These are phyloP conservation scores for Cucumis cinereus DNA, from an alignment of 306 rosid genomes.

Conservation along the genomic window DNA sequence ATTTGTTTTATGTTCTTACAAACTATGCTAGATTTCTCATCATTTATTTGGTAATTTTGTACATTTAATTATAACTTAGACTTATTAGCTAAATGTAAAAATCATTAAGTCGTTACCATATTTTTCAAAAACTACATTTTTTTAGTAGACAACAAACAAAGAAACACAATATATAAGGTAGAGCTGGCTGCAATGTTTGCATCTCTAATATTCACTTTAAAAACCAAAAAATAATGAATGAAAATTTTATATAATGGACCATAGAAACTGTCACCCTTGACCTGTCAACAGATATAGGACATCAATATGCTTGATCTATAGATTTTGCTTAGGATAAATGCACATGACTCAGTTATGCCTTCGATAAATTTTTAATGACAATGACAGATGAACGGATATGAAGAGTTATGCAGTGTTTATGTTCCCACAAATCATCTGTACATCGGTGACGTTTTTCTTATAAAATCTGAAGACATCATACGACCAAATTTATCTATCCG, in stretches of 20 bases:
- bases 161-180: background rate
- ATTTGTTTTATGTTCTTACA: background rate
- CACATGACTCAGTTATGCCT: background rate
- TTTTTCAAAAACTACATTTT: background rate
- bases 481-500: conserved; percentile 85
- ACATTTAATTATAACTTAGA: background rate
- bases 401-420: conserved; percentile 85
- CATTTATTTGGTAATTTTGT: background rate
- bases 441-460: conserved; percentile 68
- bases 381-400: conserved; percentile 66
- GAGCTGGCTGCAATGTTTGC: no score
- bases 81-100: background rate
- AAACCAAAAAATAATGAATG: background rate
- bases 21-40: background rate
- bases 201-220: background rate
- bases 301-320: background rate
- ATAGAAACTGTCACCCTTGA: background rate
- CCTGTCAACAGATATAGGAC: background rate
- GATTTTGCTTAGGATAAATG: background rate
- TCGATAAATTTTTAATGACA: conserved; percentile 5
- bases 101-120: background rate
- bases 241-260: background rate
- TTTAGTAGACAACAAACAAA: background rate
- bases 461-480: conserved; percentile 66
- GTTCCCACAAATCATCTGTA: conserved; percentile 91